phyloP scores from a whole-genome alignment of 139 green algal genomes.

The Zygnema cylindricum region DNA sequence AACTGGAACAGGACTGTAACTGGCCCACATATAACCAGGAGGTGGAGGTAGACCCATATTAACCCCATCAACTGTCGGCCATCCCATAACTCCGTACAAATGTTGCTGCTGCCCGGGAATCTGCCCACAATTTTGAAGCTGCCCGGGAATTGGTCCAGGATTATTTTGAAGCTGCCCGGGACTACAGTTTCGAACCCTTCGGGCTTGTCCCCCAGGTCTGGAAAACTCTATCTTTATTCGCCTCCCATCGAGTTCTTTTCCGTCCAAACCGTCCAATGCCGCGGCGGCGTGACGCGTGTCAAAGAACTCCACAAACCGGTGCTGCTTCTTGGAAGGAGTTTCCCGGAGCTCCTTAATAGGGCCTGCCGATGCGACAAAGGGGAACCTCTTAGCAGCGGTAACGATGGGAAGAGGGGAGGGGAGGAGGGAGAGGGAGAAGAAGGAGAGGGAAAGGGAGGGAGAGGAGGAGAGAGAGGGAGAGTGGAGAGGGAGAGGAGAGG shows the following conservation, averaged over 20 bases:
- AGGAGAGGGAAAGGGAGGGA: no score
- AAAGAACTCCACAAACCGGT: slow-evolving; percentile 90
- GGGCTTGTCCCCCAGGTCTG: not conserved
- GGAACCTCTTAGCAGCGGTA: no score
- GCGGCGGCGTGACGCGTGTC: slow-evolving; percentile 69
- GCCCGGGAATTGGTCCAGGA: no score
- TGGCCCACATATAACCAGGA: not conserved
- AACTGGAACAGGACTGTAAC: not conserved
- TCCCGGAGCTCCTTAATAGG: slow-evolving; percentile 63
- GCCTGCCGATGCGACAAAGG: slow-evolving; percentile 23
- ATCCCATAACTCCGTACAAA: not conserved
- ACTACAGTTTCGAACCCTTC: not conserved
- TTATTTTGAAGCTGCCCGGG: slow-evolving; percentile 19
- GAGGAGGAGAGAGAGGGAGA: not conserved
- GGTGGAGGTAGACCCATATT: not conserved
- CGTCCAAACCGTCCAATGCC: slow-evolving; percentile 31
- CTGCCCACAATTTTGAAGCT: slow-evolving; percentile 33
- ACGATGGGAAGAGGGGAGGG: not conserved
- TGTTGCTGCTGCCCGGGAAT: not conserved
- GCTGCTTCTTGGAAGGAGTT: slow-evolving; percentile 67
- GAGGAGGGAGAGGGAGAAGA: not conserved
- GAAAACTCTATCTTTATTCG: slow-evolving; percentile 51
- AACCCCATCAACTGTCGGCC: not conserved
- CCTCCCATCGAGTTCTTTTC: slow-evolving; percentile 37
- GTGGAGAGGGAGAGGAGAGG: not conserved